Evolutionary conservation across 1,284 basidiomycete genomes (phyloP), one percentile per base, ranked within the genome.

Genomic region (Moesziomyces sp.): DNA sequence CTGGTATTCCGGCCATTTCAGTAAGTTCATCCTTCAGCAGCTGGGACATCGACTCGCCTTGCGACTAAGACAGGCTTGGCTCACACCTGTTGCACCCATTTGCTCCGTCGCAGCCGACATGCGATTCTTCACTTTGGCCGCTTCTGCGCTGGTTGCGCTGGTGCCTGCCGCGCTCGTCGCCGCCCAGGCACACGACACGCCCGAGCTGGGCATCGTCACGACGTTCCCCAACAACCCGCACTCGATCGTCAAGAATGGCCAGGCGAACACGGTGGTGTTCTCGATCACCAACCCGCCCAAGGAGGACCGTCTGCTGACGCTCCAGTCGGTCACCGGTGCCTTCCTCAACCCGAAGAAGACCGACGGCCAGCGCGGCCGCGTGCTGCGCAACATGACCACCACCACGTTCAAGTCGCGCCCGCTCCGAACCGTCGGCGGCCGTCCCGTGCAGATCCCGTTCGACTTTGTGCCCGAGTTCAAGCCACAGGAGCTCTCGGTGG

Each of bases 331-430:
- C 58, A 79, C 79, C 11, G 82, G 82, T 34, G 82, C 82, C 21
- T 83, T 81, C 69, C 64, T 83, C 44, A 80, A 83, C 63, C 76
- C 75, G 38, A 67, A 70, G 47, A 81, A 81, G 61, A 48, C 43
- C 9, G 78, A 82, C 28, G 81, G 81, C 1, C 74, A 81, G 54
- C 61, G 58, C 10, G 77, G 77, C 23, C 74, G 76, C 44, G 81
- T 83, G 28, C 54, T 83, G 48, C 74, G 80, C 50, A 83, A 83
- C 75, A 82, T 83, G 81, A 83, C 81, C 46, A 76, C 75, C n/a
- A 71, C 76, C 21, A 42, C 64, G 13, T 71, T 77, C 76, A 79
- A 82, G 65, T 72, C 70, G 40, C 72, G 76, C 8, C 75, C 79
- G 23, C 70, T 83, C 28, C 64, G 66, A 23, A 58, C 66, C 45